Conservation (phyloP, 148 eudicot genomes). For the Vaccinium darrowii region DNA sequence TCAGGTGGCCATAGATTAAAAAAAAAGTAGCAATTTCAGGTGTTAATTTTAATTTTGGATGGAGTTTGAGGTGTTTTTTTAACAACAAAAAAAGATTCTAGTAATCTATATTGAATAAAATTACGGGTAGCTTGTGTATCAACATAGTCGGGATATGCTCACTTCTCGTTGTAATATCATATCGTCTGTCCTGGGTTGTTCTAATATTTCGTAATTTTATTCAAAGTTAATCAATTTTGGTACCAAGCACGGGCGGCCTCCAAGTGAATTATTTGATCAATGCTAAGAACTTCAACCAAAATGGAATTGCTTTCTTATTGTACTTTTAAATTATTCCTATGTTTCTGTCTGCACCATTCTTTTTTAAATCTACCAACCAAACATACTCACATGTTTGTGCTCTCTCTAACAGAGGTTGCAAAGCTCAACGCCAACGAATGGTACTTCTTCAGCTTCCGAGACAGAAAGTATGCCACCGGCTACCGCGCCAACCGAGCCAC, state of each 20-base stretch:
- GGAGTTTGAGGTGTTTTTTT: background rate
- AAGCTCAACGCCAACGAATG: slow-evolving; percentile 83
- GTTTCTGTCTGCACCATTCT: background rate
- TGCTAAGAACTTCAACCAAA: no score
- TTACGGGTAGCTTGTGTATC: no score
- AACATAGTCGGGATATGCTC: no score
- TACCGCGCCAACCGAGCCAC: slow-evolving; percentile 84
- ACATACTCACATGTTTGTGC: background rate
- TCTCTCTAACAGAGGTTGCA: slow-evolving; percentile 60
- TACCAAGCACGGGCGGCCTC: no score
- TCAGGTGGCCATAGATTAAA: background rate
- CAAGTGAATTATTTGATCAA: no score
- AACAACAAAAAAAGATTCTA: no score
- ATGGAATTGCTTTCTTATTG: background rate
- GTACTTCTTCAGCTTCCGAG: slow-evolving; percentile 97
- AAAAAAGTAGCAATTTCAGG: background rate
- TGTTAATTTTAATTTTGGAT: background rate
- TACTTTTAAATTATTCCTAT: background rate
- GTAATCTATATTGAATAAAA: no score
- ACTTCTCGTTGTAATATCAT: no score
- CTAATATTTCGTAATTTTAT: no score
- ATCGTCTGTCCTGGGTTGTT: no score
- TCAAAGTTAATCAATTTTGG: no score
- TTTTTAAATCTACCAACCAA: background rate
- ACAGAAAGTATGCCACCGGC: slow-evolving; percentile 87